Evolutionary conservation across 768 basidiomycete species (phyloP), one percentile per base, ranked within the genome.

Genomic region (Agrocybe praecox): DNA sequence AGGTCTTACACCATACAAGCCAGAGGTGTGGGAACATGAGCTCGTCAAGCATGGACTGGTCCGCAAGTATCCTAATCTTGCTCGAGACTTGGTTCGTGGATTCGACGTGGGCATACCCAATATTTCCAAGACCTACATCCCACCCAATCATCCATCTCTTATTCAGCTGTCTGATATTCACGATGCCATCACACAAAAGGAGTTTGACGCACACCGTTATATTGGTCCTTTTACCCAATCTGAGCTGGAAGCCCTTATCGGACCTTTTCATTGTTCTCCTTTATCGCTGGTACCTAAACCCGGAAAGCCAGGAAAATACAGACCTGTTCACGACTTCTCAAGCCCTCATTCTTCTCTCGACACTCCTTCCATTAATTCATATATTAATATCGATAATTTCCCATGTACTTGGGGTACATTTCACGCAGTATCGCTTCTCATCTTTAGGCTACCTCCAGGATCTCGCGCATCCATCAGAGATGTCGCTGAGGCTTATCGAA

Each of bases 401-500:
- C n/a, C n/a, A n/a, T n/a, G n/a, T n/a, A n/a, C n/a, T n/a, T n/a
- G n/a, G n/a, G n/a, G n/a, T n/a, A n/a, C n/a, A n/a, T n/a, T n/a
- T n/a, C n/a, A n/a, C n/a, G n/a, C n/a, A n/a, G n/a, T n/a, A n/a
- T n/a, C n/a, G n/a, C n/a, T n/a, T n/a, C n/a, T n/a, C n/a, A n/a
- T n/a, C n/a, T n/a, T n/a, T n/a, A n/a, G n/a, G n/a, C n/a, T n/a
- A n/a, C n/a, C n/a, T n/a, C n/a, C n/a, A n/a, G n/a, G n/a, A n/a
- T 71, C 73, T 53, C 48, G 79, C 78, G 0, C 76, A 75, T 64
- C 81, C 77, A 79, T 75, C 10, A 55, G 69, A 0, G 76, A 82
- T 32, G 69, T 81, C 0, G 58, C 68, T 0, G 74, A 79, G 53
- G 80, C 78, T 0, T 80, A 78, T 49, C 58, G 71, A 0, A 73